Base-by-base conservation (phyloP, 805 yeast species). In the Yarrowia yakushimensis region DNA sequence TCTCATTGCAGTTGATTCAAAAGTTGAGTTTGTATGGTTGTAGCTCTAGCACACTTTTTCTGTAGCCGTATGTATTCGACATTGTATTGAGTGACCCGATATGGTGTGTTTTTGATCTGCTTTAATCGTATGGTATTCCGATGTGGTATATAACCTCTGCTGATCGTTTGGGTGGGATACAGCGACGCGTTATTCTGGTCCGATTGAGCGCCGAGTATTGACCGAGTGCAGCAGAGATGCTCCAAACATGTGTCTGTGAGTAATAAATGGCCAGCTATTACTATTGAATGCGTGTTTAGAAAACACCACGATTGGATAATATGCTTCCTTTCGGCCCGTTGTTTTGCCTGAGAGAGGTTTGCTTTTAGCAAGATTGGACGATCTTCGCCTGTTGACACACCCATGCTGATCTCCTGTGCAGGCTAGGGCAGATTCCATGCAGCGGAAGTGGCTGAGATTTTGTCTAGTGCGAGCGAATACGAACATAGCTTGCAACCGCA, bases 341-440 rank as follows among this genome's bases (percentile, higher is more conserved):
- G 52, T 45, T 45, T 45, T 23, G 52, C 36, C n/a, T 25, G n/a
- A 22, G 13, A 22, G 13, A 6, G 18, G n/a, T 43, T 45, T 28
- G 34, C 52, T 18, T 45, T 45, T 45, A 31, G 18, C 36, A 45
- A 45, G 34, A 28, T 45, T 45, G 52, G 52, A 28, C 18, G 52
- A 45, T 45, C 52, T 12, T 28, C 52, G 18, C 8, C 25, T 30
- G 52, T 45, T 45, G 52, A 45, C 52, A 45, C 52, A 45, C 52
- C 20, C 12, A 6, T 20, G 52, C 52, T 20, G 52, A 45, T 45
- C 52, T 15, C 15, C 33, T 27, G 25, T 45, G 36, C 52, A 45
- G 30, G 36, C 52, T 18, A 15, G 36, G 30, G 52, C 52, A 45
- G 52, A 45, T 45, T 30, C 52, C 52, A 45, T 45, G 52, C 52